A percentile compares a stretch with the other conserved stretches of the same genome.
Conservation (phyloP, 169 alveolate species). For the Cryptosporidium muris region DNA sequence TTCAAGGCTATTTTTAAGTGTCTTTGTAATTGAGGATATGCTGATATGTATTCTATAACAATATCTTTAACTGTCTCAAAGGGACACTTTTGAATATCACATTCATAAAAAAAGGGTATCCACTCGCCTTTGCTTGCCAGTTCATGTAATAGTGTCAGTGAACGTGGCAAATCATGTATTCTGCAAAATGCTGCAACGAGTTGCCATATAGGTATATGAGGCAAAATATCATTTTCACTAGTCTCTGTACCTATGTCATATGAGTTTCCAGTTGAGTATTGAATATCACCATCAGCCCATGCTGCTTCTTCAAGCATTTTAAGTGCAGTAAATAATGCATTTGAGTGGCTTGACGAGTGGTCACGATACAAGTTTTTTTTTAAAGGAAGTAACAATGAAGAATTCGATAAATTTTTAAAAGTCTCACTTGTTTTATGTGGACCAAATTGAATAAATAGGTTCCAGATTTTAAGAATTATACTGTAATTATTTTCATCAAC, state of each 20-base stretch:
- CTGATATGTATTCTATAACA: slow-evolving; percentile 82
- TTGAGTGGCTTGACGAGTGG: slow-evolving; percentile 2
- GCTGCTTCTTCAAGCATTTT: slow-evolving; percentile 80
- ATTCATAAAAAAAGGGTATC: slow-evolving; percentile 83
- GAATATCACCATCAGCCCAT: slow-evolving; percentile 75
- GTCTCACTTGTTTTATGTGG: slow-evolving; percentile 26
- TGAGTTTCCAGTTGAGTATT: not conserved
- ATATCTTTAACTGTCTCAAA: slow-evolving; percentile 80
- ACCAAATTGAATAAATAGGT: slow-evolving; percentile 45
- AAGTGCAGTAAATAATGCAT: slow-evolving; percentile 23
- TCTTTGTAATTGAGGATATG: slow-evolving; percentile 74
- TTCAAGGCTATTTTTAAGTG: slow-evolving; percentile 67
- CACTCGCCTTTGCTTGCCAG: slow-evolving; percentile 85
- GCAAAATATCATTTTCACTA: slow-evolving; percentile 16
- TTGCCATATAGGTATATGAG: slow-evolving; percentile 79
- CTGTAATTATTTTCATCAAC: slow-evolving; percentile 7
- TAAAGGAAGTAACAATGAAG: not conserved
- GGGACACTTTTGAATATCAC: slow-evolving; percentile 84
- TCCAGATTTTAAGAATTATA: slow-evolving; percentile 49
- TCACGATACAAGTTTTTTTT: slow-evolving; percentile 8
- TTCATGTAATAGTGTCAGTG: slow-evolving; percentile 84
- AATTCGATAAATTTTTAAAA: slow-evolving; percentile 4
- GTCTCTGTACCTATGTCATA: slow-evolving; percentile 44
- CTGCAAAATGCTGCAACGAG: slow-evolving; percentile 80
- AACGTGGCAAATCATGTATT: slow-evolving; percentile 79